These are phyloP conservation scores for Metschnikowia noctiluminum DNA, from an alignment of 805 yeast genomes.

Conservation along the genomic window DNA sequence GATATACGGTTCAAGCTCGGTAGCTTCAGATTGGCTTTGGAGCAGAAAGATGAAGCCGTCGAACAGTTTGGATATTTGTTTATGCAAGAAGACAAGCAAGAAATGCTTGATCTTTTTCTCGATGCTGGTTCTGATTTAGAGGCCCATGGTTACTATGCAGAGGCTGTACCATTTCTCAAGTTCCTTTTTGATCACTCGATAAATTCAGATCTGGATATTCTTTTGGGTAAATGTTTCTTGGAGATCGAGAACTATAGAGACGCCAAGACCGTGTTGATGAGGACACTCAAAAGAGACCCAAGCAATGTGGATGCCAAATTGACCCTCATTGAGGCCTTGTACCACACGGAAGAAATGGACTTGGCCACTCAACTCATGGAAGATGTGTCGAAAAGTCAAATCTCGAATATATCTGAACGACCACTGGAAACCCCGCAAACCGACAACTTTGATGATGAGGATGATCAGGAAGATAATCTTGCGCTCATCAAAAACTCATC, in stretches of 20 bases:
- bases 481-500: slow-evolving; percentile 18
- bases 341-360: slow-evolving; percentile 57
- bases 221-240: slow-evolving; percentile 73
- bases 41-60: slow-evolving; percentile 66
- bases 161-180: slow-evolving; percentile 66
- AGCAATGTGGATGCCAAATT: slow-evolving; percentile 69
- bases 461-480: slow-evolving; percentile 12
- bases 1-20: slow-evolving; percentile 87
- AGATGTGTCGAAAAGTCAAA: slow-evolving; percentile 44
- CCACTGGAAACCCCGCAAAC: slow-evolving; percentile 1
- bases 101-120: slow-evolving; percentile 66
- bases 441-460: slow-evolving; percentile 9
- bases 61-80: slow-evolving; percentile 62
- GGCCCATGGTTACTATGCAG: slow-evolving; percentile 64
- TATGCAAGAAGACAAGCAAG: slow-evolving; percentile 49
- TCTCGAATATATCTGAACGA: background rate
- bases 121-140: slow-evolving; percentile 77
- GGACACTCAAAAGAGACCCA: slow-evolving; percentile 54
- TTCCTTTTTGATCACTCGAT: slow-evolving; percentile 27
- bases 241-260: slow-evolving; percentile 66
- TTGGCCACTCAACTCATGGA: slow-evolving; percentile 52
- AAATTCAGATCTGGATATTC: slow-evolving; percentile 48
- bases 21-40: slow-evolving; percentile 61
- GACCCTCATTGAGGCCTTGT: slow-evolving; percentile 78
- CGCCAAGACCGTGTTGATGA: slow-evolving; percentile 58